phyloP scores from a whole-genome alignment of 768 basidiomycete genomes.

The Leccinum fibrillosum region DNA sequence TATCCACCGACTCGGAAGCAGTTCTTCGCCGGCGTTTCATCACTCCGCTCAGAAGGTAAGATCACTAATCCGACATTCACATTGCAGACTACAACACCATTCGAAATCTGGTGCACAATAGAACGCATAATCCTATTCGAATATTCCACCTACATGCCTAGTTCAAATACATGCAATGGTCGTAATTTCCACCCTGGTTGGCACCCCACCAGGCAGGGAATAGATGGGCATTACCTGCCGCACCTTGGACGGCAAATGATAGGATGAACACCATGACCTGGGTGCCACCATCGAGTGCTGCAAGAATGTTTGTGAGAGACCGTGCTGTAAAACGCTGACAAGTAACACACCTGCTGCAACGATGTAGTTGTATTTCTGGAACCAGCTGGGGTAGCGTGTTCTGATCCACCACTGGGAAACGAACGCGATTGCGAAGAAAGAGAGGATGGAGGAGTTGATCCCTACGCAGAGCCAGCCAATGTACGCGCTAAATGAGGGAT shows the following conservation, averaged over 20 bases:
- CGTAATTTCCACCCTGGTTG: conserved; percentile 46
- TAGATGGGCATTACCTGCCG: conserved; percentile 43
- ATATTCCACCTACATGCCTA: conserved; percentile 1
- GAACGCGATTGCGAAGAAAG: conserved; percentile 26
- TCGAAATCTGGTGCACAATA: neutral
- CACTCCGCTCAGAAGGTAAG: neutral
- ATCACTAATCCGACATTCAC: neutral
- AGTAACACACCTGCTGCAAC: conserved; percentile 37
- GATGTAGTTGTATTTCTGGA: conserved; percentile 37
- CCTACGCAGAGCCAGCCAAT: conserved; percentile 22
- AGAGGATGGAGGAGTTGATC: conserved; percentile 26
- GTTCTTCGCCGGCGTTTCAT: neutral
- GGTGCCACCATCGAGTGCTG: conserved; percentile 38
- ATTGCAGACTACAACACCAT: neutral
- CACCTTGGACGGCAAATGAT: conserved; percentile 51
- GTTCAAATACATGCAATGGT: conserved; percentile 19
- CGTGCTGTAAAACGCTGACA: neutral
- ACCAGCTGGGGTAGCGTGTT: conserved; percentile 35
- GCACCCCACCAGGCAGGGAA: conserved; percentile 61
- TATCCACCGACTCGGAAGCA: too few species aligned
- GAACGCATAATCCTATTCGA: neutral
- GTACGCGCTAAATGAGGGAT: conserved; percentile 6
- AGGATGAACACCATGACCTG: conserved; percentile 58
- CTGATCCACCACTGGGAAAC: conserved; percentile 38
- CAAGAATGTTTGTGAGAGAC: neutral